A percentile compares a stretch with the other conserved stretches of the same genome.
Conservation (phyloP, 202 grass and related monocot genomes). For the Sporobolus alterniflorus region DNA sequence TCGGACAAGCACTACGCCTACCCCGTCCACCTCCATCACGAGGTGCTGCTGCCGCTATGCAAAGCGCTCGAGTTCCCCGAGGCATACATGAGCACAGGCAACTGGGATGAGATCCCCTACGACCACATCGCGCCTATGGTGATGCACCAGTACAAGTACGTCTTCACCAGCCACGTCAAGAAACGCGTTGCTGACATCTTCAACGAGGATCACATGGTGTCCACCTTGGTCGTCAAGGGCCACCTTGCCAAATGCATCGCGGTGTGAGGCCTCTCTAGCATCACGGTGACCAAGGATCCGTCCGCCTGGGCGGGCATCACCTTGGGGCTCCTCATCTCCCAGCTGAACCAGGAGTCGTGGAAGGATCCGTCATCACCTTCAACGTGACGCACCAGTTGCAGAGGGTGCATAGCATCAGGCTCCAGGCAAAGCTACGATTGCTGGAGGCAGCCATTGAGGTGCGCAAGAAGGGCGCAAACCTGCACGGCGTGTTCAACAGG, state of each 20-base stretch:
- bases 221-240: neutral
- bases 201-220: slow-evolving; percentile 29
- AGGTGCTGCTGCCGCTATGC: slow-evolving; percentile 42
- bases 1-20: slow-evolving; percentile 61
- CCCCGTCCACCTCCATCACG: slow-evolving; percentile 54
- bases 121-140: slow-evolving; percentile 32
- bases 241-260: slow-evolving; percentile 29
- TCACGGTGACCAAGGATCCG: neutral
- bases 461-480: slow-evolving; percentile 41
- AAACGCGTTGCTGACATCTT: slow-evolving; percentile 15
- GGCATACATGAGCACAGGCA: slow-evolving; percentile 44
- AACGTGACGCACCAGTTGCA: slow-evolving; percentile 45
- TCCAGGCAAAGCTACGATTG: neutral
- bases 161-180: slow-evolving; percentile 31
- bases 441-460: slow-evolving; percentile 1
- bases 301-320: neutral
- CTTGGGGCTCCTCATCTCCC: slow-evolving; percentile 25
- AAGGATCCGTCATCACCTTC: slow-evolving; percentile 67
- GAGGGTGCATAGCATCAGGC: slow-evolving; percentile 25
- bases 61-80: slow-evolving; percentile 48
- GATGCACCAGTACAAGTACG: slow-evolving; percentile 33
- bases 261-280: slow-evolving; percentile 19
- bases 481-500: slow-evolving; percentile 56
- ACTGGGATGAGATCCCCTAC: slow-evolving; percentile 45
- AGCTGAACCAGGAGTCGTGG: slow-evolving; percentile 41